Base-by-base conservation (phyloP, 805 yeast genomes). In the Zygotorulaspora florentina region DNA sequence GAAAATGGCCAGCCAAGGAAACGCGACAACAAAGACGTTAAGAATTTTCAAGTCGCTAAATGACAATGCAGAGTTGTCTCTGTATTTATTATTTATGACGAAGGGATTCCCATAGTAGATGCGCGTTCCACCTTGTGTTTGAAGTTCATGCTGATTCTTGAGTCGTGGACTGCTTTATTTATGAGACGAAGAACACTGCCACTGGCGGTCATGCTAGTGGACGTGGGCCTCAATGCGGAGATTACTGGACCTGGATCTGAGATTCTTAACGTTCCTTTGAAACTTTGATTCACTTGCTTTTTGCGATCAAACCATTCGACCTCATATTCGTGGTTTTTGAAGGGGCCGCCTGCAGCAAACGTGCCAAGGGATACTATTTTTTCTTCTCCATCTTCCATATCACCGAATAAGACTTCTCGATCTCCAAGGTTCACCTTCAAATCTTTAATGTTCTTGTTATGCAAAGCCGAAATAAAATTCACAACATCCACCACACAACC, bases 341-440 rank as follows among this genome's bases (percentile, higher is more conserved):
- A 10, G 12, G 30, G 16, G 9, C 20, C 16, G 23, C 39, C 15
- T 15, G 17, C 26, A 16, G 20, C 18, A 35, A 20, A 28, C 20
- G 35, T 26, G 30, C 12, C 8, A 16, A 20, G 25, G 25, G 20
- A 15, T 25, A 40, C 12, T 11, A 40, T 30, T 38, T 50, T 51
- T 23, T 28, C 43, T 31, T 52, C 50, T n/a, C 52, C 50, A n/a
- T 45, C 31, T 8, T 50, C 43, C 51, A 58, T 50, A 29, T 43
- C 44, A 10, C 58, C 59, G 38, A 50, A 50, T 9, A 17, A 20
- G 2, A 53, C 12, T 11, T 13, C 17, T 27, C 41, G 23, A 8
- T 36, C 51, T 15, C 41, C 46, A 1, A 52, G 17, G 8, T 9
- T 44, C 2, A 56, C 44, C 13, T 33, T 47, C 17, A 56, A 31